Evolutionary conservation across 2,329 filamentous ascomycete species (phyloP), one percentile per base, ranked within the genome.

Genomic region (Talaromyces atroroseus): DNA sequence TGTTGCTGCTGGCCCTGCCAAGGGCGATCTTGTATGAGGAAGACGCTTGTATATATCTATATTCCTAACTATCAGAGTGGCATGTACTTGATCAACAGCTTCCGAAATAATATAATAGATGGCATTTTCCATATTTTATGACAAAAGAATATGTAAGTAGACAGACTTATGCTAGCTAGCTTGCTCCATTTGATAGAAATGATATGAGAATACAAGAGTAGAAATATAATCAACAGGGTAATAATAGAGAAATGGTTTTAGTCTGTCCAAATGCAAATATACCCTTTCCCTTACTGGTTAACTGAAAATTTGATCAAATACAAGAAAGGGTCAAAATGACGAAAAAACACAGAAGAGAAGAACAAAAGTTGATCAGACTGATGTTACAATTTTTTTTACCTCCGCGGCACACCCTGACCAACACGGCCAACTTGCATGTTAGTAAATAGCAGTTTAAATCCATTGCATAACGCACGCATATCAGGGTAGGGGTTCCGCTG

Each of bases 391-490:
- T 47, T 20, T 34, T 29, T 29, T 49, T 40, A 58, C 24, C 56
- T 50, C 36, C 56, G 56, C 32, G 55, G 55, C 23, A 57, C 34
- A 12, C 50, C 40, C 50, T 54, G 50, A 21, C 51, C 51, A 54
- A 58, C 56, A 26, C 56, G 56, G 32, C 56, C 56, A 24, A 54
- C 68, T 63, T 78, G 74, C 80, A 87, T 80, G 71, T 86, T 88
- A 59, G 80, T 79, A 70, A 91, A 91, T 54, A 92, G 80, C 67
- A 92, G 74, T 80, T 97, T 97, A 80, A 97, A 97, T 5, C 92
- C 94, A 75, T 99, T 99, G 79, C 92, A 96, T 61, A 99, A 78
- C 49, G 91, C 90, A 63, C 88, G 83, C 89, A 97, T 96, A 66
- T 97, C 92, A 0, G 94, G 92, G 70, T 99, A 99, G 52, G 87